A percentile compares a stretch with the other conserved stretches of the same genome.
Conservation (phyloP, 2,329 filamentous ascomycete genomes). For the Aaosphaeria pasadenensis region DNA sequence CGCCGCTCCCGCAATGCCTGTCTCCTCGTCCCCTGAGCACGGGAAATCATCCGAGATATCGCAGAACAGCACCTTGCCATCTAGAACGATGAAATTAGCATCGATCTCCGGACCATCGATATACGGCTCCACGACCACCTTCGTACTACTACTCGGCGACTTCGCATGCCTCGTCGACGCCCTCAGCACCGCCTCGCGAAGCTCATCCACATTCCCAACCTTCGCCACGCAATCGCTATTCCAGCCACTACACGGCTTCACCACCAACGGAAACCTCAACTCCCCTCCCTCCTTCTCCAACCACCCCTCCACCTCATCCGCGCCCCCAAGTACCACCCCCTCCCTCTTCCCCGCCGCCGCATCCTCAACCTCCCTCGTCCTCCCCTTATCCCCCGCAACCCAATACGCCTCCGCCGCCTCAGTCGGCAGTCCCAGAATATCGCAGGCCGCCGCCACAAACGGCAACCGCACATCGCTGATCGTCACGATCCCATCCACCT, state of each 20-base stretch:
- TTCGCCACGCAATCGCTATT: conserved; percentile 7
- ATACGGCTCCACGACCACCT: conserved; percentile 25
- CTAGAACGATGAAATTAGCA: conserved; percentile 11
- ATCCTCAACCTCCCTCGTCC: conserved; percentile 21
- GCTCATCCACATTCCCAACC: conserved; percentile 1
- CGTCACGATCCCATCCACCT: conserved; percentile 38
- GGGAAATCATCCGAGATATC: conserved; percentile 13
- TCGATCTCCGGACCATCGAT: conserved; percentile 15
- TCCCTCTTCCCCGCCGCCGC: too few species aligned
- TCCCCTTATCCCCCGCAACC: conserved; percentile 11
- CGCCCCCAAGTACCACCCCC: not conserved
- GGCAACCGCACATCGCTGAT: conserved; percentile 30
- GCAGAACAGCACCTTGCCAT: conserved; percentile 12
- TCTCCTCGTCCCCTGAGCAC: conserved; percentile 3
- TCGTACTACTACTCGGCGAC: conserved; percentile 7
- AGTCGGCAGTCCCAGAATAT: conserved; percentile 32
- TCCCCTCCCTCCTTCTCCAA: too few species aligned
- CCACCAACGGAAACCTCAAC: conserved; percentile 4
- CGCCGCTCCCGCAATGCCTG: not conserved
- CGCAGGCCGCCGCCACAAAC: conserved; percentile 28
- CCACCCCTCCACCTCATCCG: not conserved
- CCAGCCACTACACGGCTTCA: conserved; percentile 7
- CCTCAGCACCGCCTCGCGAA: conserved; percentile 3
- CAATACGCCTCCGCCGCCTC: conserved; percentile 20
- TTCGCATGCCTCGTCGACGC: conserved; percentile 3